These are phyloP conservation scores for Solanum pinnatisectum DNA, from an alignment of 257 asterid genomes.

Conservation along the genomic window DNA sequence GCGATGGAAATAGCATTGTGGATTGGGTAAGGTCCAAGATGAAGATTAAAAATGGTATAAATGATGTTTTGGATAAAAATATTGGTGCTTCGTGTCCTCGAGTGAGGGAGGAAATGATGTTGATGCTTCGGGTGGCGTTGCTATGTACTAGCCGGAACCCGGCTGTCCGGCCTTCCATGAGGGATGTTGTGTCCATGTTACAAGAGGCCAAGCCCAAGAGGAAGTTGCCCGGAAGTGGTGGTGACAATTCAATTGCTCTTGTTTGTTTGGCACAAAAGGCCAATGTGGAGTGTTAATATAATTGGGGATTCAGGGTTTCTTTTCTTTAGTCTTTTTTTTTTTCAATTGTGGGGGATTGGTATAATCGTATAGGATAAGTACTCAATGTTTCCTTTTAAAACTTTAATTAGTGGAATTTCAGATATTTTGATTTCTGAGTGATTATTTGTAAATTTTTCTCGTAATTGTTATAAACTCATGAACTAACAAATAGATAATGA, in stretches of 20 bases:
- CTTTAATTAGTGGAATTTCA: background rate
- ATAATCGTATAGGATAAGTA: constrained; percentile 6
- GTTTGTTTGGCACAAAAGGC: constrained; percentile 26
- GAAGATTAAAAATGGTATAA: constrained; percentile 29
- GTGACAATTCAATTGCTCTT: background rate
- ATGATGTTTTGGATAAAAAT: constrained; percentile 48
- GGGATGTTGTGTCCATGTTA: constrained; percentile 86
- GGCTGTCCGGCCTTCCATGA: constrained; percentile 83
- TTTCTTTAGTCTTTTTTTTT: background rate
- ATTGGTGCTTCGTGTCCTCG: constrained; percentile 54
- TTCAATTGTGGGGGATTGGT: constrained; percentile 22
- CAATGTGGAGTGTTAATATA: constrained; percentile 29
- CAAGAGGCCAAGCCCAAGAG: constrained; percentile 71
- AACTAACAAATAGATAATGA: background rate
- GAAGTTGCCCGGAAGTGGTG: constrained; percentile 28
- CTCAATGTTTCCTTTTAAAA: background rate
- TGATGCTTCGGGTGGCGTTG: constrained; percentile 65
- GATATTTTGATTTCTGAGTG: background rate
- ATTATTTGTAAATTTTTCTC: background rate
- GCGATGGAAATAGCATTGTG: constrained; percentile 75
- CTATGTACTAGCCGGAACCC: constrained; percentile 79
- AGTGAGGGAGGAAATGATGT: constrained; percentile 77
- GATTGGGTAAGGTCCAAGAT: constrained; percentile 66
- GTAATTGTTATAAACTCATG: background rate
- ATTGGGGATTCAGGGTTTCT: background rate